Evolutionary conservation across 129 eudicot species (phyloP).

Genomic region (Sambucus nigra): DNA sequence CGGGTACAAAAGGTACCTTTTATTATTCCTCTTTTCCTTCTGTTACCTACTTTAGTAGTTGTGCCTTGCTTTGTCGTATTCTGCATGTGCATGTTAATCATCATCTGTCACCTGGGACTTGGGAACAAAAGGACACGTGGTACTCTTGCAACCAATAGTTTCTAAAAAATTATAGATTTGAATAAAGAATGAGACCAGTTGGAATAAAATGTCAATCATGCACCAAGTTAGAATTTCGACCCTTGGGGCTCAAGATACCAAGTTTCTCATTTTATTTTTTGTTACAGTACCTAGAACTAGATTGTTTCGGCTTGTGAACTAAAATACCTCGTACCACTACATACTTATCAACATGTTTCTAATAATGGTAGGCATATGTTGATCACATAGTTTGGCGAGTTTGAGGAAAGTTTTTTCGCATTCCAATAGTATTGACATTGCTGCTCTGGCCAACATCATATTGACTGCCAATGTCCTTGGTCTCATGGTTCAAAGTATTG

Average conservation of each 20-base stretch:
- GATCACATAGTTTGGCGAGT: no score
- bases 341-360: no score
- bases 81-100: background rate
- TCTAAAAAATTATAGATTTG: background rate
- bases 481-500: no score
- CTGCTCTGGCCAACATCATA: no score
- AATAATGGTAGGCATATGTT: no score
- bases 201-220: background rate
- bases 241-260: background rate
- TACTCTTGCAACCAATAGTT: background rate
- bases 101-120: background rate
- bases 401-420: no score
- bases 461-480: no score
- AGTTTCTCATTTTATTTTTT: no score
- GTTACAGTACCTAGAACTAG: no score
- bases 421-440: no score
- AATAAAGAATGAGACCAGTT: background rate
- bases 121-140: background rate
- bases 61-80: background rate
- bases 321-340: no score
- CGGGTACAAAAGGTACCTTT: conserved; percentile 83
- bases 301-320: no score
- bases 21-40: background rate
- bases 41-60: background rate
- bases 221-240: background rate